Evolutionary conservation across 345 rosid species (phyloP), one percentile per base, ranked within the genome.

Genomic region (Isatis tinctoria): DNA sequence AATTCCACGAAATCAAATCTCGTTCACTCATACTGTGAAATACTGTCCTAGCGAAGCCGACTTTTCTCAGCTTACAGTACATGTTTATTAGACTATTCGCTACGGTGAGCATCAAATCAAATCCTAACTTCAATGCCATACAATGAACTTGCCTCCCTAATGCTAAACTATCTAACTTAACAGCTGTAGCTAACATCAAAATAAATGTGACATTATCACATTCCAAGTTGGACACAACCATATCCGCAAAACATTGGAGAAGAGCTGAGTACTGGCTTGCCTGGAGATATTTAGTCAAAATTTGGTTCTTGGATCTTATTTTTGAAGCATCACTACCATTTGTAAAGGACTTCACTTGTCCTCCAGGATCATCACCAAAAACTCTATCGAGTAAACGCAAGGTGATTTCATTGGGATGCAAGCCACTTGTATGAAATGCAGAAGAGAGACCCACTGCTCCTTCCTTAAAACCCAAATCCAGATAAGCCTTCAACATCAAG

Each of bases 1-100:
- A 87, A 69, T 85, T 87, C 89, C 92, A 87, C 22, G 92, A 81
- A 56, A 87, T 76, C 71, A 87, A 79, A 82, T 87, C 88, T 59
- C 80, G 18, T 54, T 84, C 85, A 41, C 73, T 67, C 92, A 85
- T 84, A 40, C 28, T 39, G 26, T 51, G 5, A 78, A 82, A 87
- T 30, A 82, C 78, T 69, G 62, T 69, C 44, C 59, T 59, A 41
- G 89, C 78, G 0, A 71, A 74, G 35, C 47, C 16, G 6, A 67
- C 10, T 8, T 35, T 75, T 44, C 85, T 84, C 75, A 81, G 61
- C 68, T 83, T 87, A 40, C 87, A 83, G 56, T 85, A 84, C 84
- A 84, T 78, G 54, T 82, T 85, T 61, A 85, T 74, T 44, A 85
- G 80, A 74, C 87, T 83, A 74, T 87, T 87, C 2, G 73, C 81